phyloP scores from a whole-genome alignment of 371 early-diverging fungal genomes.

The Mortierella sp. region DNA sequence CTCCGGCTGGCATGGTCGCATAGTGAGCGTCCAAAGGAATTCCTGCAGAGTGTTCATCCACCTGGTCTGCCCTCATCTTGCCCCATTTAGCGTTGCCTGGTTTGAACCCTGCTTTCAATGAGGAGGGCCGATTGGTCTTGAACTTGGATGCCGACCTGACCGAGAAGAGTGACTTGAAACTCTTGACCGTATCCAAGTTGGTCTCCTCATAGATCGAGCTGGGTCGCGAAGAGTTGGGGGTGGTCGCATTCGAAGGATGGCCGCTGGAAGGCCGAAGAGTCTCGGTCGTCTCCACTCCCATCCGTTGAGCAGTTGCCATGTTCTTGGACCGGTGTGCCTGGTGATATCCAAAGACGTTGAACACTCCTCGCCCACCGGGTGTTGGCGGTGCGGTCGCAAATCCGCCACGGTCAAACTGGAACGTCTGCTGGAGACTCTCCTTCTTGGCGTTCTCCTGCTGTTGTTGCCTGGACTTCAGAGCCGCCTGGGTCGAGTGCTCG shows the following conservation, averaged over 20 bases:
- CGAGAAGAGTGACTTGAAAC: conserved; percentile 49
- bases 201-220: conserved; percentile 46
- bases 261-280: conserved; percentile 3
- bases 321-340: conserved; percentile 20
- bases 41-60: background rate
- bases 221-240: conserved; percentile 34
- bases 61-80: background rate
- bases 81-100: conserved; percentile 6
- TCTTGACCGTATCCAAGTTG: conserved; percentile 47
- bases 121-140: conserved; percentile 40
- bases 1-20: conserved; percentile 19
- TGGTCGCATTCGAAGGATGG: conserved; percentile 7
- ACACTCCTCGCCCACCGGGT: conserved; percentile 24
- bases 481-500: conserved; percentile 48
- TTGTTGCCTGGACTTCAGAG: conserved; percentile 30
- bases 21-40: conserved; percentile 20
- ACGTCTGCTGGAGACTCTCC: conserved; percentile 26
- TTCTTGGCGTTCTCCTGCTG: conserved; percentile 26
- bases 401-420: conserved; percentile 28
- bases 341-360: conserved; percentile 37
- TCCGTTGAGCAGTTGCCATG: background rate
- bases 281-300: background rate
- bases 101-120: conserved; percentile 44
- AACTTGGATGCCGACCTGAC: conserved; percentile 22
- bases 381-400: conserved; percentile 39